A percentile compares a stretch with the other conserved stretches of the same genome.
Evolutionary conservation across 2,329 filamentous ascomycete genomes (phyloP).

Genomic region (Sclerotinia subarctica): DNA sequence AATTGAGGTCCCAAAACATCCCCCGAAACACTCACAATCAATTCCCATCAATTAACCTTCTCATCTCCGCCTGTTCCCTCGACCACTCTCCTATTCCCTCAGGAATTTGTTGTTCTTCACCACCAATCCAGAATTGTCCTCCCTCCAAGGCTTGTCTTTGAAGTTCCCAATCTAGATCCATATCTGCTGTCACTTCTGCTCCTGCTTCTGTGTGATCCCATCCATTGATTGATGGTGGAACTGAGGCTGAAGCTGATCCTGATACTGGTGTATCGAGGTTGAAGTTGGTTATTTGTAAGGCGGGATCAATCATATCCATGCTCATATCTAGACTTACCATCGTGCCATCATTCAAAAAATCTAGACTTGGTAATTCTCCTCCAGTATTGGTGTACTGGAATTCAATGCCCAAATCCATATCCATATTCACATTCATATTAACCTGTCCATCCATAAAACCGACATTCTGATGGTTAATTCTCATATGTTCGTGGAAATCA

Average conservation of each 20-base stretch:
- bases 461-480: conserved; percentile 41
- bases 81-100: conserved; percentile 9
- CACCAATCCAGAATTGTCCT: conserved; percentile 36
- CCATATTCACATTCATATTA: conserved; percentile 3
- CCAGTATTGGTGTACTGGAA: not conserved
- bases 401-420: not conserved
- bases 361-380: conserved; percentile 8
- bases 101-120: not conserved
- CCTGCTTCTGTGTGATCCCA: not conserved
- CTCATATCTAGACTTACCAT: not conserved
- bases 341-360: conserved; percentile 4
- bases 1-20: too few species aligned
- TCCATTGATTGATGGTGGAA: conserved; percentile 11
- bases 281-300: conserved; percentile 7
- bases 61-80: conserved; percentile 34
- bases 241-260: not conserved
- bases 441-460: conserved; percentile 1
- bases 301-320: conserved; percentile 16
- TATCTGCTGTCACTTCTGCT: conserved; percentile 9
- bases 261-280: not conserved
- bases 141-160: conserved; percentile 28
- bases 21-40: not conserved
- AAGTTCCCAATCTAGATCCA: conserved; percentile 35
- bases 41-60: conserved; percentile 32
- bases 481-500: conserved; percentile 56